A percentile compares a stretch with the other conserved stretches of the same genome.
Conservation (phyloP, 1,284 basidiomycete genomes). For the Puccinia polysora region DNA sequence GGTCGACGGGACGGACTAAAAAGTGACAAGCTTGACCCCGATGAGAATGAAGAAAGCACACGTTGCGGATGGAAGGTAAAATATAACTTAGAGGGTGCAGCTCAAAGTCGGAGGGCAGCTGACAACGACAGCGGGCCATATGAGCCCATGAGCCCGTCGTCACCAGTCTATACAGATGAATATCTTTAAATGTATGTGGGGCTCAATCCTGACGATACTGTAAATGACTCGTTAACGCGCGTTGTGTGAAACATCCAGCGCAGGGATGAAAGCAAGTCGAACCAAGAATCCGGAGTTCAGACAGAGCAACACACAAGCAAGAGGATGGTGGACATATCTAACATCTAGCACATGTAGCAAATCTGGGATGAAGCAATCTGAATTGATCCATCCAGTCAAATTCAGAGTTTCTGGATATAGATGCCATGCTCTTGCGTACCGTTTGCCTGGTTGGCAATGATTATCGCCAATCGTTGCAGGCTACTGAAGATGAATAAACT, state of each 20-base stretch:
- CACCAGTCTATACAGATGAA: neutral
- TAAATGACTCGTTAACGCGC: too few species aligned
- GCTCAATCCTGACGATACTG: too few species aligned
- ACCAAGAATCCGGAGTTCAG: neutral
- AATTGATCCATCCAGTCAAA: slow-evolving; percentile 1
- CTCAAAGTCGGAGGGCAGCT: neutral
- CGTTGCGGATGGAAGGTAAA: slow-evolving; percentile 16
- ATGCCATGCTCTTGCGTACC: too few species aligned
- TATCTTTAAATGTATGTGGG: too few species aligned
- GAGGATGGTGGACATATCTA: neutral
- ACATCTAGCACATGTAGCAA: neutral
- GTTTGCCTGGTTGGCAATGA: too few species aligned
- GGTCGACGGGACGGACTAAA: neutral
- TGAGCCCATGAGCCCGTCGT: neutral
- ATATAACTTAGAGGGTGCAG: slow-evolving; percentile 8
- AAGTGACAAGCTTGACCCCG: slow-evolving; percentile 16
- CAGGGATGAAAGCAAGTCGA: neutral
- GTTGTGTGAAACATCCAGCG: slow-evolving; percentile 7
- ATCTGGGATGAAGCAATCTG: neutral
- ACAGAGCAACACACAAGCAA: neutral
- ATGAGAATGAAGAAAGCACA: neutral
- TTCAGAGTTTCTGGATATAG: too few species aligned
- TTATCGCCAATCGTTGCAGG: too few species aligned
- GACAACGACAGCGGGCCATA: slow-evolving; percentile 2
- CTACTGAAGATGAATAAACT: too few species aligned